These are phyloP conservation scores for Dinochytrium kinnereticum DNA, from an alignment of 371 early-diverging fungal species.

Conservation along the genomic window DNA sequence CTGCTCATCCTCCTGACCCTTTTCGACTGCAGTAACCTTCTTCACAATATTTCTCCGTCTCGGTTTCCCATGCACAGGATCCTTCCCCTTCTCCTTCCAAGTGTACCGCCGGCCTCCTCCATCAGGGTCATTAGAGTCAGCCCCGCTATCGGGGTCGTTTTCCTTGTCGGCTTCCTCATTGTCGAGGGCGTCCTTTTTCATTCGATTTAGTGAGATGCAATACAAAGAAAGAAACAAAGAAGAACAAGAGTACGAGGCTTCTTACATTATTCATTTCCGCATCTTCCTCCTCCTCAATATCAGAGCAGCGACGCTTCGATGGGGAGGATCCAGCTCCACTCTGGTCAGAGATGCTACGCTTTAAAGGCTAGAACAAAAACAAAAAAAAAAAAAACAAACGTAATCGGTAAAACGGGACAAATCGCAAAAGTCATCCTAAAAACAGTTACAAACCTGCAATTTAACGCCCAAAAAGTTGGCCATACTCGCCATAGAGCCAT, in stretches of 20 bases:
- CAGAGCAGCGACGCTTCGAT: neutral
- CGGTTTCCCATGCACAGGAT: neutral
- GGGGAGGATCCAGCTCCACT: neutral
- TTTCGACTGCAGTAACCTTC: no score
- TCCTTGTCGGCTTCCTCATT: conserved; percentile 3
- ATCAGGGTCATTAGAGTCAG: neutral
- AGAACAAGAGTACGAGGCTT: no score
- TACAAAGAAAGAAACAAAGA: no score
- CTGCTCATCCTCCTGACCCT: no score
- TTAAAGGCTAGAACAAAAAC: neutral
- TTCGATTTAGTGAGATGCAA: no score
- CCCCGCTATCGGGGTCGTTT: conserved; percentile 3
- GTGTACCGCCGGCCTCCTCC: neutral
- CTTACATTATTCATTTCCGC: no score
- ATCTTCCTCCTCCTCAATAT: neutral
- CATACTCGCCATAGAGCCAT: conserved; percentile 1
- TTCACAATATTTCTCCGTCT: neutral
- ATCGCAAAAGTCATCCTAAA: no score
- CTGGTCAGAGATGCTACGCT: neutral
- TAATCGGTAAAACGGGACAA: no score
- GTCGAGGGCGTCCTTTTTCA: neutral
- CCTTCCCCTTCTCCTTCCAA: conserved; percentile 14
- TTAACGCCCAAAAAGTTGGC: conserved; percentile 8
- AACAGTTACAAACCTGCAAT: neutral
- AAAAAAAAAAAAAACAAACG: neutral